Percentiles rank a stretch among this genome's conserved stretches.
Conservation (phyloP, 108 stramenopile species). For the Aurantiochytrium sp. region DNA sequence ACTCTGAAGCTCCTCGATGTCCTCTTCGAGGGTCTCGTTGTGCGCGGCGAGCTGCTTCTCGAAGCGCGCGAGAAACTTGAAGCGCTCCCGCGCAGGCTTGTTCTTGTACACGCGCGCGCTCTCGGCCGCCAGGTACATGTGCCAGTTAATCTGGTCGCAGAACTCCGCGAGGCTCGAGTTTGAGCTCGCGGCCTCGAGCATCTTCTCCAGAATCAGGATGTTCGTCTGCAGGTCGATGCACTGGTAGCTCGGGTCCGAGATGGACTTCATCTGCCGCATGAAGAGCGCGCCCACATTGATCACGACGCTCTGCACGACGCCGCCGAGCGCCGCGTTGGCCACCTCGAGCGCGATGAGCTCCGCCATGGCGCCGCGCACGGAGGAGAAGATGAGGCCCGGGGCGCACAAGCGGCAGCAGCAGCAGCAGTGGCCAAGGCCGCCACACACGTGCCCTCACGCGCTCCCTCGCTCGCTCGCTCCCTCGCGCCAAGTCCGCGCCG, state of each 20-base stretch:
- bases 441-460: no score
- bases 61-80: constrained; percentile 30
- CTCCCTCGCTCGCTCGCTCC: no score
- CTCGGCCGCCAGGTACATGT: not conserved
- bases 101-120: not conserved
- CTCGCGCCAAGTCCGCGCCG: no score
- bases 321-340: not conserved
- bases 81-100: constrained; percentile 35
- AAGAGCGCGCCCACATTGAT: not conserved
- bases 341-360: not conserved
- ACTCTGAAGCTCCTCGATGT: not conserved
- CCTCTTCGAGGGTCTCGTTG: not conserved
- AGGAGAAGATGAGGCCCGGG: no score
- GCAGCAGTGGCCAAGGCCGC: no score
- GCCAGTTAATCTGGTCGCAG: not conserved
- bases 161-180: not conserved
- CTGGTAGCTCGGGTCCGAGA: not conserved
- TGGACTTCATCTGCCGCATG: not conserved
- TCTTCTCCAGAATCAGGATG: not conserved
- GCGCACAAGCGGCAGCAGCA: no score
- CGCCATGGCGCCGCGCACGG: not conserved
- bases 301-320: not conserved
- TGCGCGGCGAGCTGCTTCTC: not conserved
- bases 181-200: not conserved
- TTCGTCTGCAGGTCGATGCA: not conserved